Base-by-base conservation (phyloP, 2,329 filamentous ascomycete genomes). In the Pyricularia sp. region DNA sequence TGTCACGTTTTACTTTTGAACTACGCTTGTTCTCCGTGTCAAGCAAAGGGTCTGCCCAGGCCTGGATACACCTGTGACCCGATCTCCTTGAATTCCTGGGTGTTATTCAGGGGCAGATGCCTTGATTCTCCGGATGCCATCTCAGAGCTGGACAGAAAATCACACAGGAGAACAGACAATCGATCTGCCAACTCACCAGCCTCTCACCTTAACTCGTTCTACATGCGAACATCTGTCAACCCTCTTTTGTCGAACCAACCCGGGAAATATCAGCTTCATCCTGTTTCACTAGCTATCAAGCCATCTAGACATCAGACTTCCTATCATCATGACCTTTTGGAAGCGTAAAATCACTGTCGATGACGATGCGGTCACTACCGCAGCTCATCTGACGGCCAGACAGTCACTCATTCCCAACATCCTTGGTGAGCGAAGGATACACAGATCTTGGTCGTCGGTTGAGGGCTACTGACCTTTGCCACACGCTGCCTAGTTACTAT, bases 381-480 rank as follows among this genome's bases (percentile, higher is more conserved):
- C 76, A 2, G 75, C 73, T 1, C 71, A 75, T 68, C 71, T 80
- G 69, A 78, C 77, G 4, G 67, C 75, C 64, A 75, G 71, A 67
- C 77, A 78, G 72, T 78, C 77, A 2, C 69, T 79, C n/a, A 30
- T 78, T 28, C 77, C 77, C 63, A 76, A 76, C 70, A 42, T 73
- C 30, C 71, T 76, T 14, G 72, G 73, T 75, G 65, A 65, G 69
- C 36, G 5, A 20, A 20, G 5, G 14, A 50, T 20, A 50, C 12
- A 20, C 6, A 14, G 20, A 42, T 50, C 36, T 50, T 20, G 17
- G 36, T 4, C n/a, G 7, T 20, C 17, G 20, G 36, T 20, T 4
- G 5, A 50, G 14, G 20, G 7, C 20, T 50, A 50, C 5, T 50
- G 36, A 50, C 36, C 4, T 50, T 50, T 17, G 36, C 5, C 17